phyloP scores from a whole-genome alignment of 2,329 filamentous ascomycete species.

The Botrytis hyacinthi region DNA sequence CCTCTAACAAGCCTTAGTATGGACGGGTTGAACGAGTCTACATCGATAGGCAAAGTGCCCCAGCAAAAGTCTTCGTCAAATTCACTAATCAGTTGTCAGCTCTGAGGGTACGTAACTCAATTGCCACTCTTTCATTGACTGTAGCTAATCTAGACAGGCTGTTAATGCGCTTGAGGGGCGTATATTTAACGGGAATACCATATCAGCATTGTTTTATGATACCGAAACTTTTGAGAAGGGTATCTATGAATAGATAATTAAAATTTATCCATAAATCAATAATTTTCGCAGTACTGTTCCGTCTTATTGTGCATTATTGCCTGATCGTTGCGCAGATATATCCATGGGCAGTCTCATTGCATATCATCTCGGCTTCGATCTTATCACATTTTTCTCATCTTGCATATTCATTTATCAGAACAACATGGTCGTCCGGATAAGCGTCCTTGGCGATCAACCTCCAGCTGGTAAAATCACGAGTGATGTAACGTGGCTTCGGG shows the following conservation, averaged over 20 bases:
- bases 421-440: not conserved
- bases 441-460: not conserved
- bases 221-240: slow-evolving; percentile 77
- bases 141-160: slow-evolving; percentile 54
- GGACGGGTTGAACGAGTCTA: slow-evolving; percentile 78
- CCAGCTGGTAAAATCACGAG: not conserved
- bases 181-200: slow-evolving; percentile 82
- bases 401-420: not conserved
- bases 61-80: slow-evolving; percentile 79
- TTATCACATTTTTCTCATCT: not conserved
- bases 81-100: slow-evolving; percentile 86
- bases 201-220: slow-evolving; percentile 80
- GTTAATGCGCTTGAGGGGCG: slow-evolving; percentile 87
- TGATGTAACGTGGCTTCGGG: not conserved
- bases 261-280: not conserved
- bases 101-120: slow-evolving; percentile 62
- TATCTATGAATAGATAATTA: slow-evolving; percentile 43
- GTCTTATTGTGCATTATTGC: not conserved
- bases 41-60: slow-evolving; percentile 60
- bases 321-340: not conserved
- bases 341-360: not conserved
- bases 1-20: slow-evolving; percentile 52
- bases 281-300: not conserved
- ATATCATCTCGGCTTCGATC: not conserved
- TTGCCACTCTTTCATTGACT: slow-evolving; percentile 7